Evolutionary conservation across 331 rosid genomes (phyloP), one percentile per base, ranked within the genome.

Genomic region (Malus hybrid): DNA sequence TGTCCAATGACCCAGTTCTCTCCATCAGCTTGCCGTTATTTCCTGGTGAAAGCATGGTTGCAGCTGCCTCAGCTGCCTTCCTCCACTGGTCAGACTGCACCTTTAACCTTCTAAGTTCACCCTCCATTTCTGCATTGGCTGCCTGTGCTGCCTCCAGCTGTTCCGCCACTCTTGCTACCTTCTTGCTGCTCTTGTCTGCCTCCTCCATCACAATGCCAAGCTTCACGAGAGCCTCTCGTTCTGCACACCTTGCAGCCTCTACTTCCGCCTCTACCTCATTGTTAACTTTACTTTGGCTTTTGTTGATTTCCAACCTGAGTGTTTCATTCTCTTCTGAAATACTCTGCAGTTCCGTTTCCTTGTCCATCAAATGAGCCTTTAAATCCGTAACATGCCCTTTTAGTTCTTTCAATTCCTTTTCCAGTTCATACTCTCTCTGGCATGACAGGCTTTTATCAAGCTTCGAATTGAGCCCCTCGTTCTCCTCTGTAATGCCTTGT

Each of bases 41-140:
- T 36, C 97, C 97, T 0, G 92, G 87, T 6, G 99, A 88, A 69
- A 95, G 88, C 85, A 92, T 92, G 18, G 97, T 62, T 6, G 97
- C 97, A 8, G 99, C 99, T 2, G 99, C 97, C 70, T 95, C 99
- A 5, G 99, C 99, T 7, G 99, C 99, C 76, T 95, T 95, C 79
- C 97, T 92, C 97, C 97, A 95, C 63, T 95, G 99, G 80, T 91
- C 96, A 14, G 93, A 88, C 69, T 93, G 98, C 68, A 93, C 97
- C 83, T 87, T 91, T 15, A 93, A 78, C 78, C 87, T 87, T 85
- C 96, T 85, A 65, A 93, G 73, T 69, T 93, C 98, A 0, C 86
- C 82, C 82, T 91, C 98, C 90, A 87, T 81, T 68, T 93, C 97
- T 0, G 79, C 81, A 63, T 83, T 89, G 81, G 82, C 83, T 11